Evolutionary conservation across 495 filamentous ascomycete genomes (phyloP).

Genomic region (Talaromyces adpressus): DNA sequence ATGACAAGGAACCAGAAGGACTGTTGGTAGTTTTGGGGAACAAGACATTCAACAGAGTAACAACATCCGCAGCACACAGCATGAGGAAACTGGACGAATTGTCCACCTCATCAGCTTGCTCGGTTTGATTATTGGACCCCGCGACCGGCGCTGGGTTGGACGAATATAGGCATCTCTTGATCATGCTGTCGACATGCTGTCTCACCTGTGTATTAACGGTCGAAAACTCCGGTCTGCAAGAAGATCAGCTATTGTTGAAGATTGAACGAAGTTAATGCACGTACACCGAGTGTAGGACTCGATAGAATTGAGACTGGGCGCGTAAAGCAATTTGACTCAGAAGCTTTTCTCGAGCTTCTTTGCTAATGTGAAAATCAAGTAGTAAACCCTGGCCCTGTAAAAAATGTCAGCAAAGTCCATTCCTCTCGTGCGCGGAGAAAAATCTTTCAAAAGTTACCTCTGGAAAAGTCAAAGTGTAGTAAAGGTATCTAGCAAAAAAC

Average conservation of each 20-base stretch:
- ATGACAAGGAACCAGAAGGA: not conserved
- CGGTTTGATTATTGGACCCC: not conserved
- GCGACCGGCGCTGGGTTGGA: not conserved
- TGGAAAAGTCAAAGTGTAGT: slow-evolving; percentile 78
- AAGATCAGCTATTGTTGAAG: slow-evolving; percentile 10
- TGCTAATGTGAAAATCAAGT: slow-evolving; percentile 82
- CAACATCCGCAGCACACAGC: slow-evolving; percentile 32
- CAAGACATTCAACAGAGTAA: slow-evolving; percentile 35
- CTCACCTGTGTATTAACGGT: slow-evolving; percentile 51
- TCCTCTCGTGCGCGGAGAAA: not conserved
- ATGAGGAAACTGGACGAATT: slow-evolving; percentile 23
- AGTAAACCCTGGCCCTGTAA: slow-evolving; percentile 73
- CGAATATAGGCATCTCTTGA: slow-evolving; percentile 20
- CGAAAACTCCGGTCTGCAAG: slow-evolving; percentile 30
- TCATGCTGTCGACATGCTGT: slow-evolving; percentile 69
- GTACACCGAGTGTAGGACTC: slow-evolving; percentile 42
- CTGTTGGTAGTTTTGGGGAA: slow-evolving; percentile 21
- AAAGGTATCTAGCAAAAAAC: slow-evolving; percentile 83
- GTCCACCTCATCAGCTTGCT: not conserved
- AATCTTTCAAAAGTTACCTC: slow-evolving; percentile 50
- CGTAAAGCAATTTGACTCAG: slow-evolving; percentile 75
- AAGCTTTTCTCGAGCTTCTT: slow-evolving; percentile 82
- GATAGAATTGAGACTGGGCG: slow-evolving; percentile 63
- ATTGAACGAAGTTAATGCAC: slow-evolving; percentile 7
- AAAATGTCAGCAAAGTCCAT: not conserved